phyloP scores from a whole-genome alignment of 2,329 filamentous ascomycete species.

The Stenocarpella maydis region DNA sequence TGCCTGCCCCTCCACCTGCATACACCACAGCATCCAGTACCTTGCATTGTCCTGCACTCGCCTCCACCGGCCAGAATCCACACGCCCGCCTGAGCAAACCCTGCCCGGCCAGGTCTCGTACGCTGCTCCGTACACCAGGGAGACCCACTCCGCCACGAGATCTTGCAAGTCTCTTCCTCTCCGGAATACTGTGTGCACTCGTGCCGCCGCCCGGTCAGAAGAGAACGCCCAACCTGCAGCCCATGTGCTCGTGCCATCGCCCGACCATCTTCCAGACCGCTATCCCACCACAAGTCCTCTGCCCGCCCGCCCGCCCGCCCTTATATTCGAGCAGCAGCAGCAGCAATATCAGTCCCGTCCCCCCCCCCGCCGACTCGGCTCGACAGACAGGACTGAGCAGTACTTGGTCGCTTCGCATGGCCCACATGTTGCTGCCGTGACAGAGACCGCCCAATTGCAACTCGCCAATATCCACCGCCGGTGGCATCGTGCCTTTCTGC shows the following conservation, averaged over 20 bases:
- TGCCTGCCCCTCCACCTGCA: constrained; percentile 3
- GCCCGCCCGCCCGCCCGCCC: neutral
- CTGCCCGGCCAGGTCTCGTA: constrained; percentile 14
- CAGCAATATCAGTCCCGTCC: neutral
- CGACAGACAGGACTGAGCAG: neutral
- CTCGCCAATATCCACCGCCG: constrained; percentile 26
- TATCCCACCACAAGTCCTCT: constrained; percentile 10
- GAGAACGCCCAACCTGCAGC: constrained; percentile 11
- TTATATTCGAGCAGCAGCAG: constrained; percentile 12
- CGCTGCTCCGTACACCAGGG: no score
- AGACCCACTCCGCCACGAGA: constrained; percentile 20
- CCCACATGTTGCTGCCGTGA: constrained; percentile 10
- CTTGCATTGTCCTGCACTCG: constrained; percentile 11
- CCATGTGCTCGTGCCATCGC: constrained; percentile 16
- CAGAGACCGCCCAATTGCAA: constrained; percentile 19
- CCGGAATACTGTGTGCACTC: no score
- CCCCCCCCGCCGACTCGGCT: neutral
- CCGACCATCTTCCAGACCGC: constrained; percentile 19
- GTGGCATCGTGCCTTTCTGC: constrained; percentile 9
- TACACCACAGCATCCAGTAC: neutral
- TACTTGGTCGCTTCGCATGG: constrained; percentile 13
- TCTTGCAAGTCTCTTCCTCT: neutral
- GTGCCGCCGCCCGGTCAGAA: neutral
- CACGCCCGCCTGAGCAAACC: neutral
- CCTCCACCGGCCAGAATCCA: constrained; percentile 4